A percentile compares a stretch with the other conserved stretches of the same genome.
phyloP scores from a whole-genome alignment of 331 rosid species.

The Pyrus hybrid region DNA sequence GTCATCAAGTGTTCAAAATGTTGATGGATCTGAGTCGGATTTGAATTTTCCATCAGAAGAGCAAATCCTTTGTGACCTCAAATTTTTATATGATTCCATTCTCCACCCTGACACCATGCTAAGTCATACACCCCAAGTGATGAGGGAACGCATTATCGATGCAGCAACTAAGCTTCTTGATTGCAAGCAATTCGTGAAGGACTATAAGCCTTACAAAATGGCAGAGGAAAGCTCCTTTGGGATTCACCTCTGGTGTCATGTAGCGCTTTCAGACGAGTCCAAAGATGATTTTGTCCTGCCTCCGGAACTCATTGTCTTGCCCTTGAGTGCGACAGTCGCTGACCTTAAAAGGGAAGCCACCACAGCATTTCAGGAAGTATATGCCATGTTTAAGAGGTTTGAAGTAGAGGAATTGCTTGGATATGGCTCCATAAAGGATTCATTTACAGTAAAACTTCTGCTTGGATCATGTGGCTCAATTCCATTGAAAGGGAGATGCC shows the following conservation, averaged over 20 bases:
- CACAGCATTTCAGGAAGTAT: constrained; percentile 51
- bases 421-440: constrained; percentile 40
- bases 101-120: constrained; percentile 53
- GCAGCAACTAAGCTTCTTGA: constrained; percentile 66
- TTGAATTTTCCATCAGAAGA: constrained; percentile 31
- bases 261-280: constrained; percentile 45
- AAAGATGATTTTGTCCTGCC: constrained; percentile 48
- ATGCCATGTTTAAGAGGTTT: constrained; percentile 61
- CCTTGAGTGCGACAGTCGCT: constrained; percentile 44
- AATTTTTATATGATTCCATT: constrained; percentile 36
- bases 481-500: constrained; percentile 41
- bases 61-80: constrained; percentile 44
- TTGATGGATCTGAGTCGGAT: constrained; percentile 9
- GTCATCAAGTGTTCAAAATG: background rate
- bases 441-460: constrained; percentile 35
- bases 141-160: constrained; percentile 34
- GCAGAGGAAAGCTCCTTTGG: constrained; percentile 3
- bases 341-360: constrained; percentile 45
- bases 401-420: constrained; percentile 42
- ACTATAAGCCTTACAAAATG: constrained; percentile 21
- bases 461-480: constrained; percentile 44
- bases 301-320: constrained; percentile 51
- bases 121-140: constrained; percentile 12
- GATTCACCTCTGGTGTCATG: constrained; percentile 54
- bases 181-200: constrained; percentile 73